phyloP scores from a whole-genome alignment of 805 yeast genomes.

The Kregervanrija pseudodelftensis region DNA sequence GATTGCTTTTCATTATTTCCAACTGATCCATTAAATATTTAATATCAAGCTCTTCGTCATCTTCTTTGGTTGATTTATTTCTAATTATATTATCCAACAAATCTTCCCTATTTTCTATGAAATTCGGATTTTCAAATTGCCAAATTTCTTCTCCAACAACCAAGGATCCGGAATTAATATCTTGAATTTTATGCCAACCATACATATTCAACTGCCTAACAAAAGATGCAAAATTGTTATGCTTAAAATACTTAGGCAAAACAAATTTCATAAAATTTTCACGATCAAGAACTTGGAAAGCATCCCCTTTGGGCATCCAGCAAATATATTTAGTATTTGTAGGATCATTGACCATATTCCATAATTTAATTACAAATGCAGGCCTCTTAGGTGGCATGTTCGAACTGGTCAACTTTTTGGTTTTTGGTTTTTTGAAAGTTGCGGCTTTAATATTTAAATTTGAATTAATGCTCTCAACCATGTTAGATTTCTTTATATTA shows the following conservation, averaged over 20 bases:
- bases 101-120: slow-evolving; percentile 72
- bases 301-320: slow-evolving; percentile 82
- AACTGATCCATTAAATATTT: slow-evolving; percentile 58
- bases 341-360: slow-evolving; percentile 92
- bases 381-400: slow-evolving; percentile 50
- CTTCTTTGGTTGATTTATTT: slow-evolving; percentile 45
- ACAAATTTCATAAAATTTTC: slow-evolving; percentile 79
- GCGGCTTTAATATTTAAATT: too few species aligned
- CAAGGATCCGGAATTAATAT: slow-evolving; percentile 69
- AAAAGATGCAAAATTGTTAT: slow-evolving; percentile 90
- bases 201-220: slow-evolving; percentile 97
- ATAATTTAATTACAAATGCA: slow-evolving; percentile 85
- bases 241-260: slow-evolving; percentile 90
- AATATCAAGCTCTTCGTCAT: slow-evolving; percentile 39
- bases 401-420: slow-evolving; percentile 12
- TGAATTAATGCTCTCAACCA: too few species aligned
- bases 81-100: slow-evolving; percentile 79
- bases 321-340: slow-evolving; percentile 61
- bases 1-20: slow-evolving; percentile 70
- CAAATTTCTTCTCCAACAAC: slow-evolving; percentile 68
- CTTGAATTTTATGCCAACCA: slow-evolving; percentile 99
- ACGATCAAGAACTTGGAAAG: slow-evolving; percentile 77
- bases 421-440: slow-evolving; percentile 20
- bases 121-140: slow-evolving; percentile 83
- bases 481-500: too few species aligned